A percentile compares a stretch with the other conserved stretches of the same genome.
Evolutionary conservation across 768 basidiomycete species (phyloP).

Genomic region (Daedaleopsis sinensis): DNA sequence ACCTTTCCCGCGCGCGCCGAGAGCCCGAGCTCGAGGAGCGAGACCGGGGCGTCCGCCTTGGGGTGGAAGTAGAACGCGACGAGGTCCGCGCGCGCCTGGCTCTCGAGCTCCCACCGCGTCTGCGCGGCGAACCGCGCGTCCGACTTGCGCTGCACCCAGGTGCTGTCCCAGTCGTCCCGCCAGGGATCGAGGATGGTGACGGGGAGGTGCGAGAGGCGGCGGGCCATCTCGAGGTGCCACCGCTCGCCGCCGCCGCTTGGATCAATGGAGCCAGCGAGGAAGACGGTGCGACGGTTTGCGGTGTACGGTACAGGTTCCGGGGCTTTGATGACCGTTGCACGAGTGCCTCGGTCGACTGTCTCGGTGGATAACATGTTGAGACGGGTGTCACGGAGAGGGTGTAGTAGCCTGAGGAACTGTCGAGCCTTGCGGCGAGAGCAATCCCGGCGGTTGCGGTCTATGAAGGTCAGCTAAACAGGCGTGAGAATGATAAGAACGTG

Average conservation of each 20-base stretch:
- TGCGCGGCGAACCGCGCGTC: neutral
- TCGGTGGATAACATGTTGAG: neutral
- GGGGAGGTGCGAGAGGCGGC: neutral
- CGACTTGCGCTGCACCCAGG: neutral
- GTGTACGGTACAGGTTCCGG: neutral
- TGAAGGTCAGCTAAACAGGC: too few relatives aligned
- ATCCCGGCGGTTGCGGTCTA: too few relatives aligned
- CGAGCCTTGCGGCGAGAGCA: too few relatives aligned
- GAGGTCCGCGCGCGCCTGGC: neutral
- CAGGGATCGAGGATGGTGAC: slow-evolving; percentile 1
- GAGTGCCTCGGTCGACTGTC: neutral
- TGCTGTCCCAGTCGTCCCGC: slow-evolving; percentile 4
- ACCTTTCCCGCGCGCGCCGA: neutral
- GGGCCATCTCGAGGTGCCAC: neutral
- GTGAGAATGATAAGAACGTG: too few relatives aligned
- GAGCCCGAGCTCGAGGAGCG: slow-evolving; percentile 6
- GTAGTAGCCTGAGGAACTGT: neutral
- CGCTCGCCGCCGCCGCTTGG: neutral
- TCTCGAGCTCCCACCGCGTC: neutral
- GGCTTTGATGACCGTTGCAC: neutral
- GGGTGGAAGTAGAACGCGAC: neutral
- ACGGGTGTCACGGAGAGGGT: neutral
- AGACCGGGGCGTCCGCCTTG: neutral
- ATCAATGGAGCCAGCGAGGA: slow-evolving; percentile 2
- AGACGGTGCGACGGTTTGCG: neutral